phyloP scores from a whole-genome alignment of 176 grass and related monocot species.

The Carex pumila region DNA sequence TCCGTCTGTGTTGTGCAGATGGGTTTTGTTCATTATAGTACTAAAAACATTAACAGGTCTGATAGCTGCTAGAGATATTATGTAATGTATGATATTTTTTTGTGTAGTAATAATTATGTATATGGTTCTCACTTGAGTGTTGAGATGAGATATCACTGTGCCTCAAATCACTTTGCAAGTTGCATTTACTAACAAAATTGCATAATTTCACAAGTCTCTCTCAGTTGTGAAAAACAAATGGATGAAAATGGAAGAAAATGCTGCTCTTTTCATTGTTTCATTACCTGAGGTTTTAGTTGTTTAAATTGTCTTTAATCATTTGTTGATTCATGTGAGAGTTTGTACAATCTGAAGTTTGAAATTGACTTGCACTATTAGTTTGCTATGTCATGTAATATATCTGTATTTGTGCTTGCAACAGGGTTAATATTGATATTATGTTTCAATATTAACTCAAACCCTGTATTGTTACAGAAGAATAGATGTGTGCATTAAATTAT shows the following conservation, averaged over 20 bases:
- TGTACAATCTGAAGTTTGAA: background rate
- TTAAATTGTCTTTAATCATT: background rate
- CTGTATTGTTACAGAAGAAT: background rate
- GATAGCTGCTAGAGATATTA: conserved; percentile 7
- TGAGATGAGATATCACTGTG: background rate
- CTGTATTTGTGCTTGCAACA: background rate
- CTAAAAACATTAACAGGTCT: conserved; percentile 25
- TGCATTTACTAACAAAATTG: background rate
- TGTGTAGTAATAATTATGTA: background rate
- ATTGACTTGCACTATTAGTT: background rate
- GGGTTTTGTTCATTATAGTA: conserved; percentile 14
- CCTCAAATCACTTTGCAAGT: background rate
- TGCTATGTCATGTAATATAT: background rate
- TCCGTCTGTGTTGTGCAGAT: background rate
- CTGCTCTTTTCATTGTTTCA: background rate
- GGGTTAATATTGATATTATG: background rate
- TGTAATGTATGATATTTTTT: conserved; percentile 10
- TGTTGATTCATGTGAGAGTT: background rate
- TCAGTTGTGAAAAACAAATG: conserved; percentile 18
- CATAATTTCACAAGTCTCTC: conserved; percentile 19
- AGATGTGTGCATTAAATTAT: background rate
- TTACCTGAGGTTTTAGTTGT: background rate
- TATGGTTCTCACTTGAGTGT: background rate
- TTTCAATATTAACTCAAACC: background rate
- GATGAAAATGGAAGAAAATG: background rate